Percentiles rank a stretch among this genome's conserved stretches.
These are phyloP conservation scores for Cercophora samala DNA, from an alignment of 495 filamentous ascomycete genomes.

Conservation along the genomic window DNA sequence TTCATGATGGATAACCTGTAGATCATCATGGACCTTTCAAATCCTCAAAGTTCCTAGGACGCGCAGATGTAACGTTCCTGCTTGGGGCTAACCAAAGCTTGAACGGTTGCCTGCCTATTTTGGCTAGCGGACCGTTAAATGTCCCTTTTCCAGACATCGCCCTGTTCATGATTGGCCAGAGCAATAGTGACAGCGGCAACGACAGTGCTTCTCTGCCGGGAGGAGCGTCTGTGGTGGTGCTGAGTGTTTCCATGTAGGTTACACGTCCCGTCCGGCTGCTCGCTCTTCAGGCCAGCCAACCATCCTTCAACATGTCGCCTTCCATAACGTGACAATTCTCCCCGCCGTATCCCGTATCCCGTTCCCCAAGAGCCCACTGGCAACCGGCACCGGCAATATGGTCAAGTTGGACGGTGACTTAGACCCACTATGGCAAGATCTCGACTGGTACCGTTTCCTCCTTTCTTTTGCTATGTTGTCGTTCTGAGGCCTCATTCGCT, in stretches of 20 bases:
- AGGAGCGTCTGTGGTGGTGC: neutral
- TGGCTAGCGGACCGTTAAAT: conserved; percentile 7
- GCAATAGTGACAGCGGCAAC: neutral
- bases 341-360: conserved; percentile 10
- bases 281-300: conserved; percentile 3
- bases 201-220: neutral
- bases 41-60: neutral
- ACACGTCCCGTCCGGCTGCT: neutral
- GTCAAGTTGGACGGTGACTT: conserved; percentile 49
- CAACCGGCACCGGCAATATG: conserved; percentile 27
- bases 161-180: neutral
- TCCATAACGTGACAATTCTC: conserved; percentile 26
- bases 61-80: conserved; percentile 32
- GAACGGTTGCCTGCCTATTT: conserved; percentile 18
- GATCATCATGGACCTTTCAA: conserved; percentile 1
- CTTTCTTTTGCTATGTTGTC: conserved; percentile 1
- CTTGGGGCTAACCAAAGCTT: conserved; percentile 11
- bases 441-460: conserved; percentile 50
- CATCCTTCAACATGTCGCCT: conserved; percentile 20
- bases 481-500: conserved; percentile 7
- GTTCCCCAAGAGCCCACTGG: conserved; percentile 4
- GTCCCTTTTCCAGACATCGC: neutral
- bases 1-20: neutral
- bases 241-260: neutral
- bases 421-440: conserved; percentile 68